These are phyloP conservation scores for Cyamopsis tetragonoloba DNA, from an alignment of 306 rosid genomes.

Conservation along the genomic window DNA sequence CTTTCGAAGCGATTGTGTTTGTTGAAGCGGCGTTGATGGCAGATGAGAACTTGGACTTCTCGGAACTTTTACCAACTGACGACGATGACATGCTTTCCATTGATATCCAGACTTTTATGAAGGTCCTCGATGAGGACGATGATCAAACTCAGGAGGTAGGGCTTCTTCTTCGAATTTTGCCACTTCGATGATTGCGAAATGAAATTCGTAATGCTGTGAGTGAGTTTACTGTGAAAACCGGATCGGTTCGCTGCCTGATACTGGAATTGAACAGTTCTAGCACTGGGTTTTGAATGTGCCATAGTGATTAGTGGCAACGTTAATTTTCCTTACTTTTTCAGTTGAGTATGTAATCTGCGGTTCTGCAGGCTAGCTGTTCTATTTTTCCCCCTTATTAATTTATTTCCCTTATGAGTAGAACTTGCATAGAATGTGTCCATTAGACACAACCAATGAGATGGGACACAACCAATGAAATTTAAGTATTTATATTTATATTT, in stretches of 20 bases:
- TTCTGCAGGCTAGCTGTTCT: neutral
- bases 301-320: neutral
- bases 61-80: constrained; percentile 11
- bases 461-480: too few species aligned
- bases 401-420: neutral
- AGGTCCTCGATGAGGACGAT: constrained; percentile 54
- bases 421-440: too few species aligned
- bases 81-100: constrained; percentile 32
- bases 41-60: constrained; percentile 39
- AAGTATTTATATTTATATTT: too few species aligned
- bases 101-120: constrained; percentile 36
- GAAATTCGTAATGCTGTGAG: too few species aligned
- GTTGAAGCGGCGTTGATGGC: constrained; percentile 42
- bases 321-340: neutral
- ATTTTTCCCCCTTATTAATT: neutral
- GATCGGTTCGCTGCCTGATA: too few species aligned
- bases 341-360: neutral
- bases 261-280: too few species aligned
- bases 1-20: neutral
- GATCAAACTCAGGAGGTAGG: constrained; percentile 50
- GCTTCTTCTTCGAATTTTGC: neutral
- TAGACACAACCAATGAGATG: too few species aligned
- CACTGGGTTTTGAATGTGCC: too few species aligned
- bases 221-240: too few species aligned
- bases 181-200: too few species aligned